Conservation (phyloP, 495 filamentous ascomycete genomes). For the Hypoxylon perforatum region DNA sequence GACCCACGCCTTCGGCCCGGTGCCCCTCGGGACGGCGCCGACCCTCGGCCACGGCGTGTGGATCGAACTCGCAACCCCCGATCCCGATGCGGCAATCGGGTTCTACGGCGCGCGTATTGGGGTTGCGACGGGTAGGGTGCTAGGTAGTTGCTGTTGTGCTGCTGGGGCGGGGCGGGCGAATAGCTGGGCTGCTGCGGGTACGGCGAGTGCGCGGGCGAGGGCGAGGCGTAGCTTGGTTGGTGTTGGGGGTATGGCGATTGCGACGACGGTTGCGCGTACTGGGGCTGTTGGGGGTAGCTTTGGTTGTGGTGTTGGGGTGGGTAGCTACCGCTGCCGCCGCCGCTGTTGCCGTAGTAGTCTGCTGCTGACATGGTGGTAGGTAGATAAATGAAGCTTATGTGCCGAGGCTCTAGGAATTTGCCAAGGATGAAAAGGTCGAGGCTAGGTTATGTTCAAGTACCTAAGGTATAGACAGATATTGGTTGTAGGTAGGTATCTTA, state of each 20-base stretch:
- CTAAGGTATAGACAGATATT: too few species aligned
- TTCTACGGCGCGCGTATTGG: slow-evolving; percentile 39
- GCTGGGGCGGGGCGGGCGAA: slow-evolving; percentile 22
- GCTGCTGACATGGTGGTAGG: slow-evolving; percentile 48
- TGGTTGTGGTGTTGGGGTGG: slow-evolving; percentile 36
- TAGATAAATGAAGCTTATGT: background rate
- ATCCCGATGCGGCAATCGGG: too few species aligned
- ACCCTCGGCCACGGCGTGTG: too few species aligned
- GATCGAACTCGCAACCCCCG: too few species aligned
- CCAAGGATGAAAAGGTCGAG: background rate
- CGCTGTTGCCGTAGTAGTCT: slow-evolving; percentile 49
- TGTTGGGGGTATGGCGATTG: slow-evolving; percentile 39
- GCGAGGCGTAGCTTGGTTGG: slow-evolving; percentile 23
- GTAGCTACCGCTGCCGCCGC: slow-evolving; percentile 27
- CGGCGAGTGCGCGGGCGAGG: slow-evolving; percentile 18
- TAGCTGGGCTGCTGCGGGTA: slow-evolving; percentile 43
- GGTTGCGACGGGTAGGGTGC: slow-evolving; percentile 34
- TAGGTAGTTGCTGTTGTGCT: slow-evolving; percentile 21
- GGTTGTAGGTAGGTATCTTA: too few species aligned
- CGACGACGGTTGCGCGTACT: slow-evolving; percentile 39
- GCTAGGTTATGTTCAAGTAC: background rate
- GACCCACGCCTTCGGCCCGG: too few species aligned
- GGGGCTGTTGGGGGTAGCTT: slow-evolving; percentile 36
- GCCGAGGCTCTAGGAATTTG: background rate
- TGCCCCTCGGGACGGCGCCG: too few species aligned